A percentile compares a stretch with the other conserved stretches of the same genome.
Conservation (phyloP, 345 rosid genomes). For the Cardamine chenopodiifolia region DNA sequence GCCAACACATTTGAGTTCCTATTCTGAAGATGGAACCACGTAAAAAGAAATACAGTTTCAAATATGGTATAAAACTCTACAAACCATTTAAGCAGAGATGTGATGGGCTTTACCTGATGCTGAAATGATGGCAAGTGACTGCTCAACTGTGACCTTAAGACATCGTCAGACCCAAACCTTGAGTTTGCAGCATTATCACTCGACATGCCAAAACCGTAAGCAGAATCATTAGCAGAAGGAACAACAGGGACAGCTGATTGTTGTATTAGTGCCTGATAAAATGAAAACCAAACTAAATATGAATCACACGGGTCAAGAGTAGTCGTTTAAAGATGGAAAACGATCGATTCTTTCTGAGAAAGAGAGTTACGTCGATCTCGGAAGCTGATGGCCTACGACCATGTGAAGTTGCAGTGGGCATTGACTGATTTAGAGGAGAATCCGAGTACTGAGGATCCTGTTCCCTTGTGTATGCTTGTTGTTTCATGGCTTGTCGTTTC, state of each 20-base stretch:
- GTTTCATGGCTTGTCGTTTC: conserved; percentile 25
- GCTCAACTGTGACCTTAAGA: conserved; percentile 56
- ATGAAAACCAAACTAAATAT: conserved; percentile 40
- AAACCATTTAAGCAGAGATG: conserved; percentile 13
- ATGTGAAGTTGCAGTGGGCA: conserved; percentile 60
- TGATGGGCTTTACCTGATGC: conserved; percentile 49
- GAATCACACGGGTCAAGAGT: neutral
- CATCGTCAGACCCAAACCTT: conserved; percentile 49
- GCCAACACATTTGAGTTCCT: conserved; percentile 67
- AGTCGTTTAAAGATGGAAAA: neutral
- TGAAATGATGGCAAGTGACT: conserved; percentile 65
- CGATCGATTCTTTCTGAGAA: neutral
- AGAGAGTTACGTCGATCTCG: conserved; percentile 61
- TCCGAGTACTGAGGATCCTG: conserved; percentile 63
- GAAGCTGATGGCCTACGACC: conserved; percentile 61
- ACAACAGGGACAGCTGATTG: conserved; percentile 48
- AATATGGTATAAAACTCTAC: neutral
- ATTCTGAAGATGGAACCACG: conserved; percentile 47
- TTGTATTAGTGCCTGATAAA: conserved; percentile 42
- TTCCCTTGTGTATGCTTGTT: conserved; percentile 67
- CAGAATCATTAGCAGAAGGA: conserved; percentile 61
- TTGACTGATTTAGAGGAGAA: conserved; percentile 60
- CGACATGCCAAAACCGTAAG: neutral
- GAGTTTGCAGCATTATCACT: neutral
- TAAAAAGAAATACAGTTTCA: neutral